Evolutionary conservation across 83 land plant genomes (phyloP), one percentile per base, ranked within the genome.

Genomic region (Thuja plicata): DNA sequence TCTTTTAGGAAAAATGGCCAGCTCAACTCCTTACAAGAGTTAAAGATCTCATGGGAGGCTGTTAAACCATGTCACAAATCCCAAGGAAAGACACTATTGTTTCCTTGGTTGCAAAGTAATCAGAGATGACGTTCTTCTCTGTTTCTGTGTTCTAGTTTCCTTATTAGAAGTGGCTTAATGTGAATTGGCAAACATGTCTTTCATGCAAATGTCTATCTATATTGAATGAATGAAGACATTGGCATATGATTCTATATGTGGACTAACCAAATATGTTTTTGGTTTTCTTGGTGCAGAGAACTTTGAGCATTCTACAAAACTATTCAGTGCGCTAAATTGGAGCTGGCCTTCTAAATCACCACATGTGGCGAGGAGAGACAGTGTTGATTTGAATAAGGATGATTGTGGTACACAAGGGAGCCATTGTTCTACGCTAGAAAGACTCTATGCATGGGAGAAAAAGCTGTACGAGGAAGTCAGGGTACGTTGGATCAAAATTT

Each of bases 371-470:
- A 88, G 52, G 46, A 86, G 89, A 13, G 54, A 57, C 70, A 78
- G 37, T 3, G 41, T 78, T 30, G 41, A 78, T 70, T 35, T 71
- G 12, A 83, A n/a, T 52, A 46, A 46, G 16, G 91, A 60, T 66
- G 89, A 37, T 83, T 89, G 90, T 8, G 87, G 85, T 60, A 30
- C 43, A 78, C 57, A 74, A 8, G 88, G 88, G 15, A 94, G 98
- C 88, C 98, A 95, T 74, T 91, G 93, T 40, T 91, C 95, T 32
- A 96, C 98, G 21, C 90, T 95, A 35, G 98, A 97, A 88, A 93
- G 92, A 90, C 92, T 97, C 5, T 95, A 91, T 90, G 96, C 96
- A 76, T 97, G 98, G 99, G 99, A 97, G 88, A 97, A 97, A 93
- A 96, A 97, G 91, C 95, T 97, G 12, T 97, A 90, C 70, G 46